Percentiles rank a stretch among this genome's conserved stretches.
These are phyloP conservation scores for Penicillium cinerascens DNA, from an alignment of 495 filamentous ascomycete species.

Conservation along the genomic window DNA sequence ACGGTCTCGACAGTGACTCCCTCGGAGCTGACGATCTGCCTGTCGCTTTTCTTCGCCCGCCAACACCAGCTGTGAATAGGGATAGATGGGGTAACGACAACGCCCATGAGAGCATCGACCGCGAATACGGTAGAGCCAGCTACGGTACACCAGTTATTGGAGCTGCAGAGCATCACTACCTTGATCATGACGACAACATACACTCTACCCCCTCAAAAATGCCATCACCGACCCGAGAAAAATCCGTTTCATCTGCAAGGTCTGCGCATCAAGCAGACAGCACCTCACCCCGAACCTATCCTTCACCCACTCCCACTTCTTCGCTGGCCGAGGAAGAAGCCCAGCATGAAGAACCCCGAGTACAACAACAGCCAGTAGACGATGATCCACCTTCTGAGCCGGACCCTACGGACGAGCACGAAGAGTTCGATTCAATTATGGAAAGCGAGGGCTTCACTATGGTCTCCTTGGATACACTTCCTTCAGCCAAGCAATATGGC, in stretches of 20 bases:
- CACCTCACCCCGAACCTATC: conserved; percentile 38
- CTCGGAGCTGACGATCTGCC: conserved; percentile 26
- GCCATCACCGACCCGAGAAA: conserved; percentile 33
- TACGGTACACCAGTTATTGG: conserved; percentile 32
- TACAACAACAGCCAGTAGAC: background rate
- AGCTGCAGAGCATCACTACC: conserved; percentile 28
- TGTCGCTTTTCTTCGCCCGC: conserved; percentile 18
- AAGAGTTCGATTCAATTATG: conserved; percentile 54
- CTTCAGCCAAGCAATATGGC: conserved; percentile 41
- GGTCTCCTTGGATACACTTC: conserved; percentile 53
- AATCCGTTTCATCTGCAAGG: conserved; percentile 24
- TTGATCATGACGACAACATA: conserved; percentile 29
- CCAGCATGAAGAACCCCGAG: conserved; percentile 1
- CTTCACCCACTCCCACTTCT: conserved; percentile 40
- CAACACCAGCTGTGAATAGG: conserved; percentile 4
- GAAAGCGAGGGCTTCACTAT: conserved; percentile 60
- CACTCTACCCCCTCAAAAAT: conserved; percentile 43
- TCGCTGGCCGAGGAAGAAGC: conserved; percentile 40
- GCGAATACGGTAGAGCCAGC: conserved; percentile 20
- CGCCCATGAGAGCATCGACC: background rate
- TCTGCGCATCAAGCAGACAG: conserved; percentile 31
- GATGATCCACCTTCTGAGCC: conserved; percentile 4
- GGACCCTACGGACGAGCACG: conserved; percentile 35
- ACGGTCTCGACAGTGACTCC: conserved; percentile 24
- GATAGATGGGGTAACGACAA: conserved; percentile 1